phyloP scores from a whole-genome alignment of 306 rosid species.

The Fragaria ananassa region DNA sequence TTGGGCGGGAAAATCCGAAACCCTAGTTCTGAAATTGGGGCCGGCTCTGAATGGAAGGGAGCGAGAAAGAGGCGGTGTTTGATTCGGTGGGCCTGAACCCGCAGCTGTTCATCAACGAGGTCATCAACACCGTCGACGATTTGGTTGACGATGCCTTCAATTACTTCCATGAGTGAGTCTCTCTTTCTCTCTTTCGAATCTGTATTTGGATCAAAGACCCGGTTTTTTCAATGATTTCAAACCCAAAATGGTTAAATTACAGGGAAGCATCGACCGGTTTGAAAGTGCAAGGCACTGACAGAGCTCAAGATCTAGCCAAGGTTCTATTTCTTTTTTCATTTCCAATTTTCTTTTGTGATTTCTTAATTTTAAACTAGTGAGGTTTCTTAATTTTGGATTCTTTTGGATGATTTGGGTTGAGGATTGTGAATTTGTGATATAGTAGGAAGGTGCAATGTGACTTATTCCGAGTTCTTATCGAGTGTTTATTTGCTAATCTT shows the following conservation, averaged over 20 bases:
- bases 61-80: slow-evolving; percentile 58
- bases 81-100: slow-evolving; percentile 68
- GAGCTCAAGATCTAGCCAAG: slow-evolving; percentile 56
- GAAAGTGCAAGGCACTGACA: slow-evolving; percentile 43
- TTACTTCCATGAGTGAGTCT: slow-evolving; percentile 32
- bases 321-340: slow-evolving; percentile 22
- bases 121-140: slow-evolving; percentile 62
- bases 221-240: not conserved
- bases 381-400: not conserved
- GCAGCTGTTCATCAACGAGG: slow-evolving; percentile 65
- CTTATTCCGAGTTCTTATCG: not conserved
- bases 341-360: not conserved
- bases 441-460: not conserved
- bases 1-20: not conserved
- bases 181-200: not conserved
- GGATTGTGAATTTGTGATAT: not conserved
- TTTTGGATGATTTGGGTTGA: not conserved
- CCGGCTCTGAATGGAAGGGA: slow-evolving; percentile 46
- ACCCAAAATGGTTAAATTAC: not conserved
- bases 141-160: slow-evolving; percentile 55
- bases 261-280: slow-evolving; percentile 61
- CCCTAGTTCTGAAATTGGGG: not conserved
- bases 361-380: not conserved
- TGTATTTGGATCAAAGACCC: not conserved
- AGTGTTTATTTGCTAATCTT: not conserved